Percentiles rank a stretch among this genome's conserved stretches.
These are phyloP conservation scores for Starmerella bombi DNA, from an alignment of 805 yeast genomes.

Conservation along the genomic window DNA sequence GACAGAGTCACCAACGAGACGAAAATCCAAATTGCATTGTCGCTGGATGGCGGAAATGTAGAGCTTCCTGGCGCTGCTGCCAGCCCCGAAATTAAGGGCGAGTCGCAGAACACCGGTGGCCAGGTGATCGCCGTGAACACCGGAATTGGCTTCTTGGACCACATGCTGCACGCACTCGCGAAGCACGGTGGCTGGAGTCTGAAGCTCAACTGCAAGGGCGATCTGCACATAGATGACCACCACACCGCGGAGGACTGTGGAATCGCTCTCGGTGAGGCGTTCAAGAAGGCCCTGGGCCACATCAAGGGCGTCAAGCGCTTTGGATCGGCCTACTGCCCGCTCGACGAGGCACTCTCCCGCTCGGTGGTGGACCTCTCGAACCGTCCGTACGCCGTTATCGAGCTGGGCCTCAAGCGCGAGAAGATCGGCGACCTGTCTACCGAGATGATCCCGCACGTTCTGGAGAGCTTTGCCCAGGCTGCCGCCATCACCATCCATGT, in stretches of 20 bases:
- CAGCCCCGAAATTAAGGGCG: conserved; percentile 30
- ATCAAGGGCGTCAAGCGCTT: conserved; percentile 85
- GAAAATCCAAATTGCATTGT: conserved; percentile 70
- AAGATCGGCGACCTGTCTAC: conserved; percentile 82
- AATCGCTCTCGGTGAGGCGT: conserved; percentile 79
- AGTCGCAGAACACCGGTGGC: conserved; percentile 52
- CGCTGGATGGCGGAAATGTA: conserved; percentile 75
- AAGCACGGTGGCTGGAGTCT: conserved; percentile 96
- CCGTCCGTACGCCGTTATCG: conserved; percentile 83
- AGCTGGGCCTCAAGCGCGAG: conserved; percentile 81
- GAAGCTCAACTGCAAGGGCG: conserved; percentile 81
- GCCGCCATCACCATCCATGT: conserved; percentile 88
- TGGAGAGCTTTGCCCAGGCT: conserved; percentile 86
- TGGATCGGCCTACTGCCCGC: conserved; percentile 87
- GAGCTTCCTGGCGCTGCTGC: conserved; percentile 39
- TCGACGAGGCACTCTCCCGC: conserved; percentile 89
- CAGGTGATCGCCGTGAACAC: conserved; percentile 74
- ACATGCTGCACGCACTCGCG: conserved; percentile 94
- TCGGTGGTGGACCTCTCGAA: conserved; percentile 94
- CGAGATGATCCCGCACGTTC: conserved; percentile 96
- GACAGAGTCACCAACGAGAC: conserved; percentile 83
- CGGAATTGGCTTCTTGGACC: conserved; percentile 92
- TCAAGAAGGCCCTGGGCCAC: conserved; percentile 78
- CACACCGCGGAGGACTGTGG: conserved; percentile 95
- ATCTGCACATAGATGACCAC: conserved; percentile 91